A percentile compares a stretch with the other conserved stretches of the same genome.
Conservation (phyloP, 129 eudicot species). For the Calendula officinalis region DNA sequence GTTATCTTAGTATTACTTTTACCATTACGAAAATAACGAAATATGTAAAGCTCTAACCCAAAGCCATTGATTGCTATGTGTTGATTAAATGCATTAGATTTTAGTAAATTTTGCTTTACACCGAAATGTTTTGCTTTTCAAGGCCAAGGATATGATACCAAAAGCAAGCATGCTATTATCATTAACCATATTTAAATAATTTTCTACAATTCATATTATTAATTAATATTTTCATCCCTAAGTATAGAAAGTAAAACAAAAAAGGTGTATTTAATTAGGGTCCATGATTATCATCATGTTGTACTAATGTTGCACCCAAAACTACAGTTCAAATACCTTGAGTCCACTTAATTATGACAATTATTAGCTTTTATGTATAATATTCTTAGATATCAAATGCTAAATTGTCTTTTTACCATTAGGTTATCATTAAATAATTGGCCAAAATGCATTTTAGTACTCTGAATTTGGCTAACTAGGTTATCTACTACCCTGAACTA, state of each 20-base stretch:
- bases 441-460: no score
- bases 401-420: no score
- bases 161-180: slow-evolving; percentile 58
- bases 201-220: not conserved
- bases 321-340: not conserved
- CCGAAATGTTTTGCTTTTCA: slow-evolving; percentile 48
- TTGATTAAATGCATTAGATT: not conserved
- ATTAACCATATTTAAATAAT: slow-evolving; percentile 9
- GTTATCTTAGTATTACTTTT: no score
- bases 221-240: not conserved
- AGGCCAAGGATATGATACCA: slow-evolving; percentile 35
- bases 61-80: not conserved
- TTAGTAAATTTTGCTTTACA: slow-evolving; percentile 42
- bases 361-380: not conserved
- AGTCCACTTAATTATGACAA: not conserved
- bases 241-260: not conserved
- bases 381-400: no score
- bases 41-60: no score
- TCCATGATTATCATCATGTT: slow-evolving; percentile 8
- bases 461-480: no score
- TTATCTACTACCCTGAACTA: no score
- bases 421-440: no score
- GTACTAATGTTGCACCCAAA: not conserved
- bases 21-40: no score
- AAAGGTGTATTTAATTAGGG: not conserved